Evolutionary conservation across 495 filamentous ascomycete genomes (phyloP), one percentile per base, ranked within the genome.

Genomic region (Podospora pseudocomata): DNA sequence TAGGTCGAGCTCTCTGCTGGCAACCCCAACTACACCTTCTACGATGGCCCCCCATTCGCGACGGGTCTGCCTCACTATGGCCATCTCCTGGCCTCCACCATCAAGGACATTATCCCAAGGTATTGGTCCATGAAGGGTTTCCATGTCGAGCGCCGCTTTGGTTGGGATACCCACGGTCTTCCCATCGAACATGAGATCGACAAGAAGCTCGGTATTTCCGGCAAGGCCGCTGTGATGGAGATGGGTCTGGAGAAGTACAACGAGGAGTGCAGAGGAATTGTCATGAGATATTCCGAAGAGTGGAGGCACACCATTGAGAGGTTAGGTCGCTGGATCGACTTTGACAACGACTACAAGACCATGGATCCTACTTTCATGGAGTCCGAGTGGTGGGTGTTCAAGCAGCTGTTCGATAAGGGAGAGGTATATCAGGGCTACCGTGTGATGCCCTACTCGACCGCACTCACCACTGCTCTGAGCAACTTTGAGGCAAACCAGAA

Each of bases 81-180:
- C 73, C 95, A 98, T 80, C 82, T 99, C 55, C 88, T 99, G 67
- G 91, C 94, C 20, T 97, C 94, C 26, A 97, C 95, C 19, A 97
- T 97, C 80, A 98, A 99, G 76, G 95, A 98, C 77, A 93, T 97
- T 68, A 95, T 98, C 71, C 94, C 94, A 1, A 82, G 94, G 70
- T 98, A 97, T 76, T 98, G 95, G 95, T 93, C 93, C 44, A 97
- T 97, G 93, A 96, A 96, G 78, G 95, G 95, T 15, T 88, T 89
- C 74, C 89, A 94, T 81, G 94, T 98, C 28, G 87, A 90, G 80
- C 81, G 88, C 58, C 79, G 85, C 44, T 89, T 88, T 61, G 87
- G 87, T 34, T 89, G 87, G 95, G 95, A 99, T 76, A 97, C 95
- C 19, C 95, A 99, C 77, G 95, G 95, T 66, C 81, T 99, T 27